Percentiles rank a stretch among this genome's conserved stretches.
Conservation (phyloP, 2,329 filamentous ascomycete species). For the Talaromyces sp. region DNA sequence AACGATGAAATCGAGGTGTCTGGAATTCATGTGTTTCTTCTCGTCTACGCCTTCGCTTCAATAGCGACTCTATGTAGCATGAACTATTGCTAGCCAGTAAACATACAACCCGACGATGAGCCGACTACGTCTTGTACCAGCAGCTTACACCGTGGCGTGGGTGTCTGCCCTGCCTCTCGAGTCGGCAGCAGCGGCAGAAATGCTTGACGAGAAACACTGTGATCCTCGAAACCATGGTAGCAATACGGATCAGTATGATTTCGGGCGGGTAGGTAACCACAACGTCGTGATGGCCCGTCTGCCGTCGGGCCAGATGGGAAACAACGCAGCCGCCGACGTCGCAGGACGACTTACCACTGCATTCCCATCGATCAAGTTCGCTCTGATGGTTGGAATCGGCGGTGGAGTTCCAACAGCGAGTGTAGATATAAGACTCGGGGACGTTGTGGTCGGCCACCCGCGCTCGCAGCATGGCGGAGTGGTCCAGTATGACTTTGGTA, state of each 20-base stretch:
- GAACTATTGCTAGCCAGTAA: neutral
- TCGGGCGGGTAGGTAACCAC: conserved; percentile 23
- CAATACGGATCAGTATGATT: conserved; percentile 15
- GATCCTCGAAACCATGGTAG: conserved; percentile 1
- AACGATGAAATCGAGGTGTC: neutral
- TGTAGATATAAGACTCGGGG: conserved; percentile 32
- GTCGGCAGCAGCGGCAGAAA: conserved; percentile 11
- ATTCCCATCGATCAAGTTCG: conserved; percentile 23
- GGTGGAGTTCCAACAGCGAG: conserved; percentile 27
- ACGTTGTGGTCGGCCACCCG: conserved; percentile 29
- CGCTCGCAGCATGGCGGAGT: conserved; percentile 21
- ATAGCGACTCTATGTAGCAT: conserved; percentile 9
- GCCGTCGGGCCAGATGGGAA: conserved; percentile 34
- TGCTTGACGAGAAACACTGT: conserved; percentile 18
- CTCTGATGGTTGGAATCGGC: conserved; percentile 47
- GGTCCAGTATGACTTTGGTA: conserved; percentile 29
- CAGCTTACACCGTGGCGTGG: conserved; percentile 18
- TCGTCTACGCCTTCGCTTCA: neutral
- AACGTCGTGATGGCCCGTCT: conserved; percentile 36
- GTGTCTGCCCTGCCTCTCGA: conserved; percentile 19
- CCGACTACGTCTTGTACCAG: conserved; percentile 8
- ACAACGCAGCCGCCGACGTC: conserved; percentile 18
- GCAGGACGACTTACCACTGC: conserved; percentile 19
- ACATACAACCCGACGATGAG: conserved; percentile 15
- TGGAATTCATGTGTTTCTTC: neutral